Evolutionary conservation across 495 filamentous ascomycete genomes (phyloP).

Genomic region (Penicillium paxilli): DNA sequence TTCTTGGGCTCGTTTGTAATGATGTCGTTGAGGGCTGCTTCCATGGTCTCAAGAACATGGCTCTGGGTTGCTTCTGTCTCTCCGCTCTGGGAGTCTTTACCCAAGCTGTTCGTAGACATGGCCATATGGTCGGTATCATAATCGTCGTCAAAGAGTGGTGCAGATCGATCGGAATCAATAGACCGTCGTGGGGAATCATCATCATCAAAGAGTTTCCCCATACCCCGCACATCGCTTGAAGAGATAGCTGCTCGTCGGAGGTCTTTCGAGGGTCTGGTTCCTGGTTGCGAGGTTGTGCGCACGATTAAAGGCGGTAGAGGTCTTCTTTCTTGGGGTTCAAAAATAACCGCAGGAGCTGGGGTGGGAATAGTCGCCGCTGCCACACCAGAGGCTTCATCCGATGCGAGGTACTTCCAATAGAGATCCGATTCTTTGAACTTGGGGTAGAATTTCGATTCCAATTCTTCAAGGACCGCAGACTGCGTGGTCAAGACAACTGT

Average conservation of each 20-base stretch:
- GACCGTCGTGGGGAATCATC: slow-evolving; percentile 55
- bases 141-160: slow-evolving; percentile 64
- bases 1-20: slow-evolving; percentile 75
- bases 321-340: slow-evolving; percentile 35
- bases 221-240: slow-evolving; percentile 51
- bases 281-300: slow-evolving; percentile 43
- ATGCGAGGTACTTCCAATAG: slow-evolving; percentile 92
- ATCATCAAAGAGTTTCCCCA: slow-evolving; percentile 45
- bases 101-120: slow-evolving; percentile 58
- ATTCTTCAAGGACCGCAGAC: slow-evolving; percentile 75
- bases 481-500: slow-evolving; percentile 81
- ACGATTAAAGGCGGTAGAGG: slow-evolving; percentile 43
- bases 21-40: slow-evolving; percentile 91
- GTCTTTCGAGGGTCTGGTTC: slow-evolving; percentile 37
- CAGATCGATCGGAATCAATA: slow-evolving; percentile 55
- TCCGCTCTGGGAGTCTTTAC: slow-evolving; percentile 49
- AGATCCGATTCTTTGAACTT: slow-evolving; percentile 89
- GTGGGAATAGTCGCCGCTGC: slow-evolving; percentile 23
- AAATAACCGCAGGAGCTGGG: slow-evolving; percentile 23
- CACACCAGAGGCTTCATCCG: slow-evolving; percentile 70
- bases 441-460: slow-evolving; percentile 76
- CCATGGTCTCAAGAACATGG: slow-evolving; percentile 85
- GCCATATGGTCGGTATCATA: slow-evolving; percentile 64
- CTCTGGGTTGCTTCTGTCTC: slow-evolving; percentile 46
- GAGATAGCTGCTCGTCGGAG: slow-evolving; percentile 60